phyloP scores from a whole-genome alignment of 2,329 filamentous ascomycete genomes.

The Aspergillus tamarii region DNA sequence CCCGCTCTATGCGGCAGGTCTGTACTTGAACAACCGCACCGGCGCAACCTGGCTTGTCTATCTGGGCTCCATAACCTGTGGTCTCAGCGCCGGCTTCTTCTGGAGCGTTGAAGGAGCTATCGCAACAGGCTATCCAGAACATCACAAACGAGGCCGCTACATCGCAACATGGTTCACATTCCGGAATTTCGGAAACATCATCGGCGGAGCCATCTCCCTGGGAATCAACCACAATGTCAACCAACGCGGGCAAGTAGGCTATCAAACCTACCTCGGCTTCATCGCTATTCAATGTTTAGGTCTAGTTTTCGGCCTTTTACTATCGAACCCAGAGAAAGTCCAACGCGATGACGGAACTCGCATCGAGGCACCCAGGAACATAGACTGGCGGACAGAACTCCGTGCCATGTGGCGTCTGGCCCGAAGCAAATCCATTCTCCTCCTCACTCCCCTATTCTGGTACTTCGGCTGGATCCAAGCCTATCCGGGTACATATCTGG shows the following conservation, averaged over 20 bases:
- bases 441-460: constrained; percentile 41
- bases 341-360: constrained; percentile 47
- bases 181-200: constrained; percentile 48
- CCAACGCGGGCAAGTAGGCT: constrained; percentile 28
- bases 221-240: constrained; percentile 49
- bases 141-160: constrained; percentile 26
- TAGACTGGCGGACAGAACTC: constrained; percentile 35
- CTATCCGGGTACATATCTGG: constrained; percentile 47
- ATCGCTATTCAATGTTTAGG: constrained; percentile 54
- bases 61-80: constrained; percentile 42
- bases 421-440: constrained; percentile 39
- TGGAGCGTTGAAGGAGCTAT: constrained; percentile 48
- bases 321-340: constrained; percentile 52
- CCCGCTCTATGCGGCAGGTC: constrained; percentile 44
- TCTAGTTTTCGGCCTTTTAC: constrained; percentile 45
- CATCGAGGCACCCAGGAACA: constrained; percentile 26
- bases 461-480: constrained; percentile 41
- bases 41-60: constrained; percentile 46
- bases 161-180: constrained; percentile 46
- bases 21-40: constrained; percentile 44
- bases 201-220: constrained; percentile 56
- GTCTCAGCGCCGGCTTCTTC: constrained; percentile 46
- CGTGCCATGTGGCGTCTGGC: constrained; percentile 41
- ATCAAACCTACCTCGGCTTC: constrained; percentile 49
- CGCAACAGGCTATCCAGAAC: constrained; percentile 44